Percentiles rank a stretch among this genome's conserved stretches.
phyloP scores from a whole-genome alignment of 805 yeast species.

The Cyberlindnera sargentensis region DNA sequence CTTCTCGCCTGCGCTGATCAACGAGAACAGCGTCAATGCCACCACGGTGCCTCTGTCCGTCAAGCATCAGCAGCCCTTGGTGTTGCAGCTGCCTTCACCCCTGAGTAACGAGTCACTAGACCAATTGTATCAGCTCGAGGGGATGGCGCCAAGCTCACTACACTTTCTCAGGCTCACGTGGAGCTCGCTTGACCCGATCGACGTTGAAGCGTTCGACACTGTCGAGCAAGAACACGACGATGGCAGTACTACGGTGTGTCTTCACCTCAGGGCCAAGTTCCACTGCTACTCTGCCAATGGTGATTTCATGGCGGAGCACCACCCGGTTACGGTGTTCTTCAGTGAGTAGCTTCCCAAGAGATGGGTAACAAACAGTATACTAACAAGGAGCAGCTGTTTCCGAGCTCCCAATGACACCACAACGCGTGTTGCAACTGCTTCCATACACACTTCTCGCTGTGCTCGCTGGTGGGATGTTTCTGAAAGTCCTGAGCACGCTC shows the following conservation, averaged over 20 bases:
- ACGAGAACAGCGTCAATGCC: background rate
- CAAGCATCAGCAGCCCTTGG: background rate
- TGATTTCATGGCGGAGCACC: slow-evolving; percentile 6
- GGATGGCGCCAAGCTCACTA: background rate
- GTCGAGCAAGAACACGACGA: slow-evolving; percentile 1
- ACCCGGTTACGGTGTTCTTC: slow-evolving; percentile 6
- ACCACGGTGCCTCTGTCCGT: too few relatives aligned
- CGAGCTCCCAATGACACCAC: too few relatives aligned
- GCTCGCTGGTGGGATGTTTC: too few relatives aligned
- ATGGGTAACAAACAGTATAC: too few relatives aligned
- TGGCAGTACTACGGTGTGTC: background rate
- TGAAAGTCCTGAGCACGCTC: too few relatives aligned
- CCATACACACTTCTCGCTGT: too few relatives aligned
- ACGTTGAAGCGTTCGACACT: slow-evolving; percentile 10
- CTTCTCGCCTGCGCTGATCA: background rate
- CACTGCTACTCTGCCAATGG: slow-evolving; percentile 12
- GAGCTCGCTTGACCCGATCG: slow-evolving; percentile 20
- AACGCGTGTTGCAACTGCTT: too few relatives aligned
- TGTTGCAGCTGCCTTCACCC: slow-evolving; percentile 7
- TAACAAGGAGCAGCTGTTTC: too few relatives aligned
- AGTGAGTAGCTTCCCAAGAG: slow-evolving; percentile 5
- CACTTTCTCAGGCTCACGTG: slow-evolving; percentile 19
- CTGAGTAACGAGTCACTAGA: background rate
- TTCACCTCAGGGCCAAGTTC: slow-evolving; percentile 5
- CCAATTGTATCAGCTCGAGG: slow-evolving; percentile 5